A percentile compares a stretch with the other conserved stretches of the same genome.
phyloP scores from a whole-genome alignment of 1,284 basidiomycete species.

The Leccinum angustisporum region DNA sequence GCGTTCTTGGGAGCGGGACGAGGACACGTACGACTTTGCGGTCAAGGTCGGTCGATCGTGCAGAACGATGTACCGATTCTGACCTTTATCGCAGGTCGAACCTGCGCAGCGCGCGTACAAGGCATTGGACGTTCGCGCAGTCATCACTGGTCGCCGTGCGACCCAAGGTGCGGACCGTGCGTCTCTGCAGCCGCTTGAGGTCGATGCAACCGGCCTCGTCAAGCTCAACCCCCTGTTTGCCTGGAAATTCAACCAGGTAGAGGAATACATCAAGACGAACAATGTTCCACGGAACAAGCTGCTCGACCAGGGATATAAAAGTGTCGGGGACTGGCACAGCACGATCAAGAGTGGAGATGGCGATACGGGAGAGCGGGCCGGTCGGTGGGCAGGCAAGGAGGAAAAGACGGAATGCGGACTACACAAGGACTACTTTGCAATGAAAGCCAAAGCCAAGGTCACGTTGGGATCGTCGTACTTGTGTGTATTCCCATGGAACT shows the following conservation, averaged over 20 bases:
- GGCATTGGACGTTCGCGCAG: constrained; percentile 77
- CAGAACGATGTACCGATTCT: background rate
- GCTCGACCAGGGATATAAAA: constrained; percentile 89
- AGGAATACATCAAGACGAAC: constrained; percentile 84
- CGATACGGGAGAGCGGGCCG: constrained; percentile 64
- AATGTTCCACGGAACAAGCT: constrained; percentile 89
- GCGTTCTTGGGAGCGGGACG: constrained; percentile 87
- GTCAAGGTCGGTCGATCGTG: constrained; percentile 70
- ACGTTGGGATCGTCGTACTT: background rate
- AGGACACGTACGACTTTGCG: constrained; percentile 86
- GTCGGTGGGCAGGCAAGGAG: constrained; percentile 43
- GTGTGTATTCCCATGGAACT: background rate
- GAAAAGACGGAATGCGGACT: constrained; percentile 96
- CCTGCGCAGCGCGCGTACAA: constrained; percentile 89
- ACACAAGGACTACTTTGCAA: constrained; percentile 82
- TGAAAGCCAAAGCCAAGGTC: constrained; percentile 55
- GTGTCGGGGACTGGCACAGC: constrained; percentile 97
- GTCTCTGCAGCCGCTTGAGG: constrained; percentile 81
- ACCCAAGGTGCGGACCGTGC: constrained; percentile 91
- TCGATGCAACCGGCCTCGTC: constrained; percentile 88
- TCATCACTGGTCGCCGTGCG: constrained; percentile 92
- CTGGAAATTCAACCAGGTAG: constrained; percentile 87
- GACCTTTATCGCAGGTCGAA: constrained; percentile 65
- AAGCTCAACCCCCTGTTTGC: constrained; percentile 94
- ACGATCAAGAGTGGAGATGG: constrained; percentile 73